Conservation (phyloP, 257 asterid species). For the Scutellaria barbata region DNA sequence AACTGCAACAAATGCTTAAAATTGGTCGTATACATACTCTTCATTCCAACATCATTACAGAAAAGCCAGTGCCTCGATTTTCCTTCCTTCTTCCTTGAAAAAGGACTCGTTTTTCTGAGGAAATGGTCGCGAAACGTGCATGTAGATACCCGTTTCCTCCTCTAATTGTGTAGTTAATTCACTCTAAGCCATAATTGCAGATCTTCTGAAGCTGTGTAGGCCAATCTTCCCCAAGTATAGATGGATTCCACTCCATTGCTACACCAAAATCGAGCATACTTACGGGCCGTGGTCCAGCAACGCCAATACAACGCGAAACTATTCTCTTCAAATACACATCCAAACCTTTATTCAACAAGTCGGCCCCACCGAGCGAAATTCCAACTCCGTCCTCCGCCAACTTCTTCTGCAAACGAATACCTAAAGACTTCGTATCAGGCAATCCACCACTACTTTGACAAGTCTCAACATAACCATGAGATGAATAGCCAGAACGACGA, state of each 20-base stretch:
- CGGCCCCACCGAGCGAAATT: constrained; percentile 59
- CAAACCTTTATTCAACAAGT: constrained; percentile 64
- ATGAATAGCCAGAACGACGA: constrained; percentile 29
- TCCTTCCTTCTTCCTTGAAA: no score
- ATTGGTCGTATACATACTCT: constrained; percentile 15
- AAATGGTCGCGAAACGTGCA: no score
- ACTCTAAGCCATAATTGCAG: constrained; percentile 29
- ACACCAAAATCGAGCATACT: constrained; percentile 68
- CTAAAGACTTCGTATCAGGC: constrained; percentile 62
- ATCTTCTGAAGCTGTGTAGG: constrained; percentile 69
- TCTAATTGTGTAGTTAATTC: neutral
- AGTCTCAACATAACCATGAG: constrained; percentile 27
- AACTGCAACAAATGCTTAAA: constrained; percentile 3
- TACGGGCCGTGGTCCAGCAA: constrained; percentile 46
- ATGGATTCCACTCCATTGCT: constrained; percentile 78
- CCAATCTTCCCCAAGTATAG: constrained; percentile 71
- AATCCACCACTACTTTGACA: constrained; percentile 56
- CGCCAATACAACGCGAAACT: constrained; percentile 56
- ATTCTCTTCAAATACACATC: constrained; percentile 68
- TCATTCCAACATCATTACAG: neutral
- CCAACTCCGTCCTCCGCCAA: constrained; percentile 69
- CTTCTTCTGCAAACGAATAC: constrained; percentile 60
- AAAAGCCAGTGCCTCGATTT: no score
- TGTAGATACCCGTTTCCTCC: no score
- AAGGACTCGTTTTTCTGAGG: no score